A percentile compares a stretch with the other conserved stretches of the same genome.
Conservation (phyloP, 78 protist genomes). For the Pigoraptor vietnamica region DNA sequence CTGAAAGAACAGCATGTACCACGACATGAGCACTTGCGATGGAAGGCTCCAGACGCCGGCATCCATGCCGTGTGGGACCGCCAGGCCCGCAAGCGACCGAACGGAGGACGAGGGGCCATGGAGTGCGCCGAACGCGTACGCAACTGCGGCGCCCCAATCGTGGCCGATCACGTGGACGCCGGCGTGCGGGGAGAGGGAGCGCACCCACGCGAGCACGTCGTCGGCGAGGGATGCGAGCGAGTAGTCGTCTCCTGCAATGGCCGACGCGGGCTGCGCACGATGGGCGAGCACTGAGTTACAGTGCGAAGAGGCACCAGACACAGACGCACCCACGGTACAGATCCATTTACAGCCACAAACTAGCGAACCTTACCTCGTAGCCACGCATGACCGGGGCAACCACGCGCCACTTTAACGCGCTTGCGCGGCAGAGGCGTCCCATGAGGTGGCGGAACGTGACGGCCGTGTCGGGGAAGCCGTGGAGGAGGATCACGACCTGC, state of each 20-base stretch:
- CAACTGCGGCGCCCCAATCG: neutral
- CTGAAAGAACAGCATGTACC: slow-evolving; percentile 11
- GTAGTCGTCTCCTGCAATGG: neutral
- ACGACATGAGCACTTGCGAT: neutral
- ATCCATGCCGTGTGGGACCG: neutral
- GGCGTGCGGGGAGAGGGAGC: neutral
- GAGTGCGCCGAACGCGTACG: neutral
- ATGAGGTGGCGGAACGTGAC: neutral
- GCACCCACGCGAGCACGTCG: neutral
- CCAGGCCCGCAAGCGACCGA: neutral
- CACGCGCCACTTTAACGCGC: neutral
- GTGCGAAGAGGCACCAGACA: too few relatives aligned
- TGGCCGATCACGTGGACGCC: slow-evolving; percentile 1
- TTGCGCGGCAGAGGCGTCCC: neutral
- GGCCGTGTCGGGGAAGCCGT: neutral
- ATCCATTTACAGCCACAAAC: too few relatives aligned
- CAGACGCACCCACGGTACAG: too few relatives aligned
- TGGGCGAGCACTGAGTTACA: neutral
- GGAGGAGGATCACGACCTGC: neutral
- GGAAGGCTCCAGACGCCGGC: neutral
- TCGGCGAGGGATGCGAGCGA: neutral
- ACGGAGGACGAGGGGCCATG: neutral
- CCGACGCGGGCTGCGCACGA: neutral
- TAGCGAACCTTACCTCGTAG: too few relatives aligned
- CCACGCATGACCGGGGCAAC: neutral